A percentile compares a stretch with the other conserved stretches of the same genome.
Evolutionary conservation across 2,329 filamentous ascomycete species (phyloP).

Genomic region (Nemania sp.): DNA sequence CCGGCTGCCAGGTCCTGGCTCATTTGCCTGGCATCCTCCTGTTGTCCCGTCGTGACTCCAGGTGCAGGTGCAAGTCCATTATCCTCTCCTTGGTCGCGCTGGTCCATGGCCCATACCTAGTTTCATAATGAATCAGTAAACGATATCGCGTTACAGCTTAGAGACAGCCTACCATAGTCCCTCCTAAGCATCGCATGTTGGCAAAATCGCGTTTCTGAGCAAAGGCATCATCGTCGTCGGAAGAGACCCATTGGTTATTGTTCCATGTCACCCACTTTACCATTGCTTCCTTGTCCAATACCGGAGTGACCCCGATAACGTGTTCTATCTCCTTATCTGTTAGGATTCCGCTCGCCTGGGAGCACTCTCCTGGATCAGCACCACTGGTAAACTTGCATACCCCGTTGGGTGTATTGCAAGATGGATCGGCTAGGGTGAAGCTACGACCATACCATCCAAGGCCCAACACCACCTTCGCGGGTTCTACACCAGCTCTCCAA

Average conservation of each 20-base stretch:
- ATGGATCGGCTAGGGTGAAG: slow-evolving; percentile 7
- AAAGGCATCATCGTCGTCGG: slow-evolving; percentile 49
- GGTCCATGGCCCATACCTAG: slow-evolving; percentile 34
- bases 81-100: slow-evolving; percentile 1
- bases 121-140: too few species aligned
- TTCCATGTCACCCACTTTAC: slow-evolving; percentile 16
- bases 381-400: slow-evolving; percentile 14
- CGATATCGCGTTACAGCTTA: too few species aligned
- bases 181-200: slow-evolving; percentile 32
- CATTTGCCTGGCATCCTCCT: background rate
- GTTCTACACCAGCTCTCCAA: background rate
- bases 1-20: background rate
- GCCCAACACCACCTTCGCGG: background rate
- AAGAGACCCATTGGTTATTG: slow-evolving; percentile 24
- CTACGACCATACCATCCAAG: slow-evolving; percentile 20
- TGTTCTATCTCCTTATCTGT: background rate
- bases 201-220: slow-evolving; percentile 51
- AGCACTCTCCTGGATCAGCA: background rate
- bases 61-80: background rate
- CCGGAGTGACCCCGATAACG: background rate
- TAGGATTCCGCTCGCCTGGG: background rate
- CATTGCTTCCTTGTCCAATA: background rate
- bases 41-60: background rate
- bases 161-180: too few species aligned
- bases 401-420: background rate